These are phyloP conservation scores for Berkeleyomyces rouxiae DNA, from an alignment of 2,329 filamentous ascomycete species.

Conservation along the genomic window DNA sequence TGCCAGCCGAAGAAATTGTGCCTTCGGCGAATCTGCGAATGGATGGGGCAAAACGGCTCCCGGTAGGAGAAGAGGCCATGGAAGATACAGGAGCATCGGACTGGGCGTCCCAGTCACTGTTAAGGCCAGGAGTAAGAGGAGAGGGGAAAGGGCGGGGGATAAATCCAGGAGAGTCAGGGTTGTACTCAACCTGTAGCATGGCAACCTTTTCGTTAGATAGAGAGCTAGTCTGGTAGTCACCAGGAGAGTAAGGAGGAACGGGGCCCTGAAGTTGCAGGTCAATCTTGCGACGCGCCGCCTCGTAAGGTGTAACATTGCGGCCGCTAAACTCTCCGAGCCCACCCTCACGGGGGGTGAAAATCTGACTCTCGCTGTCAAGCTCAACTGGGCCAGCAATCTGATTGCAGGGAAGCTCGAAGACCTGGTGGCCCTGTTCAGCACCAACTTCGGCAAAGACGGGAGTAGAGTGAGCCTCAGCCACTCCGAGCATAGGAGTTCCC, in stretches of 20 bases:
- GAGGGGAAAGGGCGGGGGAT: constrained; percentile 15
- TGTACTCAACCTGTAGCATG: constrained; percentile 12
- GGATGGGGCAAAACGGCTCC: neutral
- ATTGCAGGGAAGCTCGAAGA: constrained; percentile 35
- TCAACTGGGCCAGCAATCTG: constrained; percentile 24
- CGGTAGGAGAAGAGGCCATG: constrained; percentile 2
- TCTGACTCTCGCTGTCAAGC: constrained; percentile 24
- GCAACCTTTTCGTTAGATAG: constrained; percentile 5
- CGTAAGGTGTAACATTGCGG: constrained; percentile 30
- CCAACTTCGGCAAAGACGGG: constrained; percentile 22
- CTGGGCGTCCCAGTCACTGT: constrained; percentile 1
- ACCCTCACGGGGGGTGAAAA: neutral
- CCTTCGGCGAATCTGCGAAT: neutral
- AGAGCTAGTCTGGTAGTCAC: constrained; percentile 14
- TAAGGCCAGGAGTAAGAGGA: neutral
- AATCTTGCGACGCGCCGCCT: constrained; percentile 33
- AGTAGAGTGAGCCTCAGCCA: constrained; percentile 9
- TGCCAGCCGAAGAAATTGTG: neutral
- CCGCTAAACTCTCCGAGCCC: constrained; percentile 23
- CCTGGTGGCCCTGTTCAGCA: constrained; percentile 29
- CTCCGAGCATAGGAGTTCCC: constrained; percentile 13
- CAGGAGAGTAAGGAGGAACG: constrained; percentile 32
- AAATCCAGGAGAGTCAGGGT: neutral
- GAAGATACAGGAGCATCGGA: constrained; percentile 6
- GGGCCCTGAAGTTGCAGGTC: constrained; percentile 34